These are phyloP conservation scores for Arabidopsis lyrata DNA, from an alignment of 441 rosid genomes.

Conservation along the genomic window DNA sequence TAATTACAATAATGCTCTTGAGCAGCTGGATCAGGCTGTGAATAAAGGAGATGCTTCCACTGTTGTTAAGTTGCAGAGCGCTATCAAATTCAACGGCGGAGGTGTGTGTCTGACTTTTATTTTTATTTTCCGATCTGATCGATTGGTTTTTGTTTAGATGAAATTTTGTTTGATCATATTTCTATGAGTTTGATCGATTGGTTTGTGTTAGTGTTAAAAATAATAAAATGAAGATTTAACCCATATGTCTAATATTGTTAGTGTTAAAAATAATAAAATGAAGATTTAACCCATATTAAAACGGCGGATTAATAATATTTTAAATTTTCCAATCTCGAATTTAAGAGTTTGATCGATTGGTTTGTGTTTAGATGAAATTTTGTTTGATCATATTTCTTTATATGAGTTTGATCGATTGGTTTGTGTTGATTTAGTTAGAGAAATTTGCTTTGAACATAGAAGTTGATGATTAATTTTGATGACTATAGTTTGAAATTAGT, in stretches of 20 bases:
- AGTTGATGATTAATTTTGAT: background rate
- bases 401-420: too few relatives aligned
- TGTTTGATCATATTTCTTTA: too few relatives aligned
- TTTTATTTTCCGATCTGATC: background rate
- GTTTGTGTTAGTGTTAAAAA: too few relatives aligned
- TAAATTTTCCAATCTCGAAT: too few relatives aligned
- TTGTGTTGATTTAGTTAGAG: background rate
- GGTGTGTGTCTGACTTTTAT: constrained; percentile 57
- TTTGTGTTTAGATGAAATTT: too few relatives aligned
- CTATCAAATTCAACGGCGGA: constrained; percentile 98
- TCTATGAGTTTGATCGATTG: background rate
- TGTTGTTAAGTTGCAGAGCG: constrained; percentile 76
- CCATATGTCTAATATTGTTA: too few relatives aligned
- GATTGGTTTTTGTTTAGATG: background rate
- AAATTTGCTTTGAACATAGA: background rate
- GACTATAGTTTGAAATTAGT: background rate
- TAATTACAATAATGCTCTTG: constrained; percentile 86
- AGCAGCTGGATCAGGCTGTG: constrained; percentile 76
- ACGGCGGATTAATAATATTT: too few relatives aligned
- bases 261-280: too few relatives aligned
- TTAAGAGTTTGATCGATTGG: too few relatives aligned
- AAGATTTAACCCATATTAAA: too few relatives aligned
- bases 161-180: background rate
- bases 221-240: too few relatives aligned
- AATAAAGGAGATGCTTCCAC: constrained; percentile 72